Conservation (phyloP, 345 rosid genomes). For the Salix suchowensis region DNA sequence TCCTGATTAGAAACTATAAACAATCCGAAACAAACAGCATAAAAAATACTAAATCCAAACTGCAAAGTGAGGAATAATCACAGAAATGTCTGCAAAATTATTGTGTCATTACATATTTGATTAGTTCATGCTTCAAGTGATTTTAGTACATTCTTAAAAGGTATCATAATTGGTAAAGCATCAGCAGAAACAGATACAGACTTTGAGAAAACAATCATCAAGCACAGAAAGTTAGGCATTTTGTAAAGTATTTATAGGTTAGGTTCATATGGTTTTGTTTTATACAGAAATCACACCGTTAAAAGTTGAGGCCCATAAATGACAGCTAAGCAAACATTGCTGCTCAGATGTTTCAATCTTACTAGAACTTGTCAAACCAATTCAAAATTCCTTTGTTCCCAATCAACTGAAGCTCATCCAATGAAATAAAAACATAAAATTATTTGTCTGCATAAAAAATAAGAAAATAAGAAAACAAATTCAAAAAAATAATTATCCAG, state of each 20-base stretch:
- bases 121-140: not conserved
- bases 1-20: constrained; percentile 1
- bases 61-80: not conserved
- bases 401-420: too few relatives aligned
- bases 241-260: too few relatives aligned
- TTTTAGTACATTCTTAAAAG: not conserved
- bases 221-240: too few relatives aligned
- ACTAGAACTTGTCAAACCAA: too few relatives aligned
- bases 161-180: not conserved
- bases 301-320: not conserved
- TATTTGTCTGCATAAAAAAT: too few relatives aligned
- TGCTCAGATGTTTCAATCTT: too few relatives aligned
- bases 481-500: too few relatives aligned
- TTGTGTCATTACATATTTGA: not conserved
- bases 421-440: too few relatives aligned
- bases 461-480: too few relatives aligned
- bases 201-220: too few relatives aligned
- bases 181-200: too few relatives aligned
- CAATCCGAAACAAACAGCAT: not conserved
- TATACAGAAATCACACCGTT: not conserved
- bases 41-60: not conserved
- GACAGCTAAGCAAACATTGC: not conserved
- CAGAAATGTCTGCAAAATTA: not conserved
- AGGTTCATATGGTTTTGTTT: not conserved
- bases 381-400: too few relatives aligned